Base-by-base conservation (phyloP, 1,284 basidiomycete species). In the Melampsora americana region DNA sequence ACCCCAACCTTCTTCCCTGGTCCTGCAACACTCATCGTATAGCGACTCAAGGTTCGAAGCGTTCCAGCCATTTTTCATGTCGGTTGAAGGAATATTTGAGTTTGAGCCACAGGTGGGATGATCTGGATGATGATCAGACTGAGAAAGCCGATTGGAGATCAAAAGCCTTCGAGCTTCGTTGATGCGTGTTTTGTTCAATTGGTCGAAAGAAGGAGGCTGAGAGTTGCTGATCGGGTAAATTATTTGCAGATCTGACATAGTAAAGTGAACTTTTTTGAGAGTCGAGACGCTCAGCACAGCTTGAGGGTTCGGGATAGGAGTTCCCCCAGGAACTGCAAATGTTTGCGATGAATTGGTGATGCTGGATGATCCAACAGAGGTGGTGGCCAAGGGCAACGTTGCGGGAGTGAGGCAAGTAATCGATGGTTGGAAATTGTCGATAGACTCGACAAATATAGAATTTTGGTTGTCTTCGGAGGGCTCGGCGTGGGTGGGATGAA, bases 111-210 rank as follows among this genome's bases (percentile, higher is more conserved):
- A 6, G 86, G 87, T 18, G 28, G 23, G 56, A 0, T 89, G 88
- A 6, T 87, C 90, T 67, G 88, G 91, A 1, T 92, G 92, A 23
- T 92, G 91, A 70, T 90, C 90, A 20, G 88, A 80, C 56, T 30
- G 56, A 1, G 90, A 88, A 48, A 89, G 90, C 32, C 66, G 81
- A 95, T 94, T 0, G 91, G 92, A 81, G 94, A 95, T 32, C 92
- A 88, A 30, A 89, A 92, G 44, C 88, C 88, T 80, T 93, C 87
- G 80, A 90, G 73, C 66, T 64, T 87, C 0, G 91, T 91, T 2
- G 94, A 85, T 78, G 92, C 90, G 81, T 93, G 94, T 79, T 93
- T 91, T 0, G 91, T 92, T 69, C 91, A 85, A 81, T 91, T 93
- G 77, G 94, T 69, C 67, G 30, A 67, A 74, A 3, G 67, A 67